Evolutionary conservation across 768 basidiomycete species (phyloP).

Genomic region (Collybia nuda): DNA sequence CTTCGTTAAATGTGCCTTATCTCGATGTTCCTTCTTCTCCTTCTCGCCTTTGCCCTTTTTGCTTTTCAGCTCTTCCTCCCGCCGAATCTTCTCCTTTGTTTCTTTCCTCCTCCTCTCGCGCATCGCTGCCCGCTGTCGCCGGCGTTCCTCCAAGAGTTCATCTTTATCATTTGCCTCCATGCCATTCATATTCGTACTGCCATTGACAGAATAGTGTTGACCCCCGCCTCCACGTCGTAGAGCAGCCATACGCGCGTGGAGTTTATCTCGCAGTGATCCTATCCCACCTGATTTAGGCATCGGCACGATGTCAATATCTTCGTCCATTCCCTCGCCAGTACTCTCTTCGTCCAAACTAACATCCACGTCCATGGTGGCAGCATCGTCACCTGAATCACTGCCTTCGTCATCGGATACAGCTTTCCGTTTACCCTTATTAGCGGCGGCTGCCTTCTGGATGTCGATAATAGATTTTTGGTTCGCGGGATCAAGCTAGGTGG

Average conservation of each 20-base stretch:
- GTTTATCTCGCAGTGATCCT: conserved; percentile 61
- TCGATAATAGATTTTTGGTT: conserved; percentile 80
- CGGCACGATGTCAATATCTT: conserved; percentile 45
- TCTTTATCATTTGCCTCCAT: conserved; percentile 60
- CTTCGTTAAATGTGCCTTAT: conserved; percentile 39
- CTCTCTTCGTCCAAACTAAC: conserved; percentile 39
- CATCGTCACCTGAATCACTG: conserved; percentile 25
- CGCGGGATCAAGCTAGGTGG: conserved; percentile 81
- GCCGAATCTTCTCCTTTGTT: conserved; percentile 78
- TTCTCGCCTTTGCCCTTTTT: conserved; percentile 46
- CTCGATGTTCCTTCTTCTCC: conserved; percentile 28
- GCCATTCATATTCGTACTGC: conserved; percentile 18
- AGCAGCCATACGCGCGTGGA: conserved; percentile 73
- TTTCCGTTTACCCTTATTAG: conserved; percentile 50
- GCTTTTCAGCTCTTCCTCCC: conserved; percentile 59
- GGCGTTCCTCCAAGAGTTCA: conserved; percentile 77
- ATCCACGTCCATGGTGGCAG: conserved; percentile 30
- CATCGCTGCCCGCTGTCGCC: conserved; percentile 75
- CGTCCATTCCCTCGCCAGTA: conserved; percentile 31
- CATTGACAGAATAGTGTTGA: neutral
- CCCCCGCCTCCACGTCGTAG: conserved; percentile 49
- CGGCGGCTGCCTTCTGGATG: conserved; percentile 51
- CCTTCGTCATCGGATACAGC: conserved; percentile 30
- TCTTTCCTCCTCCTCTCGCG: conserved; percentile 84
- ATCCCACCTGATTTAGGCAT: conserved; percentile 69